Evolutionary conservation across 768 basidiomycete genomes (phyloP), one percentile per base, ranked within the genome.

Genomic region (Tylopilus rubrobrunneus): DNA sequence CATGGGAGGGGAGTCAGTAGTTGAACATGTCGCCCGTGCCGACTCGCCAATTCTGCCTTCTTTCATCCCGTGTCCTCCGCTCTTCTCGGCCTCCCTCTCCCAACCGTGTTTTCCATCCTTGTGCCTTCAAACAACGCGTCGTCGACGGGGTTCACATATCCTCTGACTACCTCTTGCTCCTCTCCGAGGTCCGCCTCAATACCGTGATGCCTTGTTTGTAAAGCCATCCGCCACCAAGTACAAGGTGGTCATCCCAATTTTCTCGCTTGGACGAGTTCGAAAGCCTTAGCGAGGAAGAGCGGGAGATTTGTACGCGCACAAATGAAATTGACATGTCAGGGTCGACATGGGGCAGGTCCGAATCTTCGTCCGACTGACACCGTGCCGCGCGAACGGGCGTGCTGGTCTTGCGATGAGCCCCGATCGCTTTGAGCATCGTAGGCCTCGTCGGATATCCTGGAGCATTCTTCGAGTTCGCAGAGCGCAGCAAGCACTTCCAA

Each of bases 401-500:
- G 62, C 65, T 65, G 69, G 56, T 62, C 70, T 68, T 67, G 68
- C 56, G 73, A 72, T 27, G 73, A 77, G 7, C 75, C 80, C 33
- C 78, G 84, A 48, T 91, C 89, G 58, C 86, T 87, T 68, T 86
- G 83, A 9, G 79, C 85, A 62, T 92, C 89, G 61, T 90, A 92
- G n/a, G 82, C 87, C 42, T 90, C 88, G 65, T 92, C 88, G 17
- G 78, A 81, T 4, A 94, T 67, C 4, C 96, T 80, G 37, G 81
- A 82, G 9, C 73, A 71, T 64, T 94, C 92, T 67, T 98, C 96
- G 19, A 98, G 71, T 29, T 83, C 84, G 36, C 92, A 80, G 40
- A 98, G 78, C 37, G 83, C 76, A 6, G 86, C 78, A 29, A 98
- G 80, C 0, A 97, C 89, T 56, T 94, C 93, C 49, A 98, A 71